Base-by-base conservation (phyloP, 2,329 filamentous ascomycete genomes). In the Diplodia seriata region DNA sequence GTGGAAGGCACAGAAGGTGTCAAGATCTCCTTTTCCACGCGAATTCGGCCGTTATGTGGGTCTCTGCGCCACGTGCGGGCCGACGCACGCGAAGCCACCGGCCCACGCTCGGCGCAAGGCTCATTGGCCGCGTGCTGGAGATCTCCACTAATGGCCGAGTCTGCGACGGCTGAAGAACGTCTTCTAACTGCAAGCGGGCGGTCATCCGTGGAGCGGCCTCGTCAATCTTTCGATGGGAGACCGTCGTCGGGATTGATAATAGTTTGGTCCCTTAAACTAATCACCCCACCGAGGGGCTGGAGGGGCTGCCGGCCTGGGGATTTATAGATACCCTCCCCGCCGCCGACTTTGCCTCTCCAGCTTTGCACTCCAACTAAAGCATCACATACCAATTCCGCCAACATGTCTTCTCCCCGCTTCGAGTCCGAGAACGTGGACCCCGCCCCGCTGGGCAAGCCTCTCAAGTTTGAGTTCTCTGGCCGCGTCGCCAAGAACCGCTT, bases 401-500 rank as follows among this genome's bases (percentile, higher is more conserved):
- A 7, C 43, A 63, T 63, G 59, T 31, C 59, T 63, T 63, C 77
- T 68, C 71, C 73, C 68, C 75, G 81, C 71, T 83, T 78, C 71
- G 75, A 81, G 69, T 78, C 81, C 62, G 76, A 79, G 66, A 70
- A 80, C 70, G 78, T 77, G 68, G 79, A 81, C 71, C 71, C 77
- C 18, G 73, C 78, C 1, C 78, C 81, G 14, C 71, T 83, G 70
- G 81, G 76, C 63, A 74, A 82, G 72, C 79, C 81, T 20, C 76
- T 84, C 62, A 73, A 80, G 49, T 83, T 82, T 69, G 77, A 77
- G 29, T 83, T 83, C 71, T 85, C 84, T 54, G 82, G 84, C 64
- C 82, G 80, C 68, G 85, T 83, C 1, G 88, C 88, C 1, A 84
- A 84, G 55, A 91, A 91, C 74, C 82, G 88, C 23, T 88, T 90